These are phyloP conservation scores for Agrocybe praecox DNA, from an alignment of 768 basidiomycete genomes.

Conservation along the genomic window DNA sequence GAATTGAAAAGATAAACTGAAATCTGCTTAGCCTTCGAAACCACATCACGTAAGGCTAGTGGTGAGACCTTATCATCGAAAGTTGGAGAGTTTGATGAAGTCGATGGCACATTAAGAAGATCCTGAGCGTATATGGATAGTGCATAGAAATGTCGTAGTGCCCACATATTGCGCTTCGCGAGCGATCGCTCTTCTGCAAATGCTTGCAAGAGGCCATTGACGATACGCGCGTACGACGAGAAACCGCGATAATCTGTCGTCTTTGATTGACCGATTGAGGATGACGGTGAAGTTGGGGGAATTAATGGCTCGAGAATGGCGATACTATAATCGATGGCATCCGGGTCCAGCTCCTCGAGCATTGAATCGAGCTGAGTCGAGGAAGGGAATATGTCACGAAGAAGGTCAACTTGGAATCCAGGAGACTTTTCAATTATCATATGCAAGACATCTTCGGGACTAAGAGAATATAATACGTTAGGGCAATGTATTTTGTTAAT, in stretches of 20 bases:
- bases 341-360: conserved; percentile 45
- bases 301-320: conserved; percentile 64
- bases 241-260: conserved; percentile 53
- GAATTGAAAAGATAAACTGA: conserved; percentile 66
- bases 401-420: conserved; percentile 38
- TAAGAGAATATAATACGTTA: conserved; percentile 20
- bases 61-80: conserved; percentile 43
- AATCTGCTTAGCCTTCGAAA: conserved; percentile 50
- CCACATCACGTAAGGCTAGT: conserved; percentile 39
- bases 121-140: conserved; percentile 68
- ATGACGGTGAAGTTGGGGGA: conserved; percentile 39
- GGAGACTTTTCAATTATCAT: conserved; percentile 35
- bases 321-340: conserved; percentile 53
- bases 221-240: conserved; percentile 64
- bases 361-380: conserved; percentile 45
- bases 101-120: conserved; percentile 51
- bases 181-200: conserved; percentile 61
- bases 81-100: conserved; percentile 40
- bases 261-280: neutral
- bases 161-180: conserved; percentile 63
- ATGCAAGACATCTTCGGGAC: conserved; percentile 49
- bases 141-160: conserved; percentile 68
- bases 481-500: neutral
- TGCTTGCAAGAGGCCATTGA: conserved; percentile 55
- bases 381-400: conserved; percentile 57